Evolutionary conservation across 129 eudicot species (phyloP).

Genomic region (Arctium lappa): DNA sequence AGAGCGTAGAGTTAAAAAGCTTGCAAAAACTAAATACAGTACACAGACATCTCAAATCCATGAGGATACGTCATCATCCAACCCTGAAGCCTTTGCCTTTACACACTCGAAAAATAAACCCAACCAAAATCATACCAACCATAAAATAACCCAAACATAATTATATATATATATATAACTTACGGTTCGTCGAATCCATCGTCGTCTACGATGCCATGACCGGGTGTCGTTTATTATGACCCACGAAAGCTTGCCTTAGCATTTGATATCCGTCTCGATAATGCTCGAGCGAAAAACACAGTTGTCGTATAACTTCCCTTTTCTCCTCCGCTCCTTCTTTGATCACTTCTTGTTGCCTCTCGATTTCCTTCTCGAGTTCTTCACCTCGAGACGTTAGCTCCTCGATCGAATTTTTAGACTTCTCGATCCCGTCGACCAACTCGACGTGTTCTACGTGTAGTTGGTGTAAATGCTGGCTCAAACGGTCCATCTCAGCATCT

Average conservation of each 20-base stretch:
- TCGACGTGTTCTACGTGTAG: constrained; percentile 54
- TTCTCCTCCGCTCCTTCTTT: constrained; percentile 81
- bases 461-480: constrained; percentile 52
- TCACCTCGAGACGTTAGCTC: constrained; percentile 36
- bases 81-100: background rate
- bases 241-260: constrained; percentile 57
- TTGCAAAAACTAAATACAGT: background rate
- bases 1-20: too few species aligned
- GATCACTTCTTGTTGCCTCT: constrained; percentile 42
- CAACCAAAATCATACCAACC: background rate
- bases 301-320: constrained; percentile 81
- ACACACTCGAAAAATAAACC: background rate
- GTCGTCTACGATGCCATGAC: constrained; percentile 27
- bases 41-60: background rate
- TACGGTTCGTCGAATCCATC: background rate
- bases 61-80: background rate
- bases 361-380: constrained; percentile 51
- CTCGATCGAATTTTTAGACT: constrained; percentile 30
- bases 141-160: background rate
- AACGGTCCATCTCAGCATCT: constrained; percentile 31
- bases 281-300: constrained; percentile 83
- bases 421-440: constrained; percentile 46
- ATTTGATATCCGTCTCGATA: constrained; percentile 61
- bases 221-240: constrained; percentile 45
- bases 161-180: background rate